These are phyloP conservation scores for Psilocybe sp. DNA, from an alignment of 768 basidiomycete genomes.

Conservation along the genomic window DNA sequence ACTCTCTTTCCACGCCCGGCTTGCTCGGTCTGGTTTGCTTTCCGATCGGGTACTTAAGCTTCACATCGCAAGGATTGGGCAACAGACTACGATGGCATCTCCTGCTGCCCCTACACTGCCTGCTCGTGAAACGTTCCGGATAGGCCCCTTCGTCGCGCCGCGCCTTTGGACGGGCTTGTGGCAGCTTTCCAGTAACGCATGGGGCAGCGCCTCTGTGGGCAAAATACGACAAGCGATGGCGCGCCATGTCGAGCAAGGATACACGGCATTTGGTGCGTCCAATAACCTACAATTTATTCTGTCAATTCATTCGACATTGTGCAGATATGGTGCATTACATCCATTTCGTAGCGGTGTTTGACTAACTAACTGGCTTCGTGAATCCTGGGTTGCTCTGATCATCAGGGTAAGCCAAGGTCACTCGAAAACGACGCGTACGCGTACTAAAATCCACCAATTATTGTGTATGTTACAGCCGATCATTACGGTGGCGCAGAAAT, in stretches of 20 bases:
- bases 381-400: not conserved
- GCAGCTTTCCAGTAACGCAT: constrained; percentile 85
- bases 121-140: constrained; percentile 43
- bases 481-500: constrained; percentile 86
- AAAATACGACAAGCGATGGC: constrained; percentile 69
- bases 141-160: constrained; percentile 57
- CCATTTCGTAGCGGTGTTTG: not conserved
- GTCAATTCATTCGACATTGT: not conserved
- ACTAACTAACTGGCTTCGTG: not conserved
- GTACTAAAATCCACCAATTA: not conserved
- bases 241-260: constrained; percentile 58
- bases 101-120: constrained; percentile 15
- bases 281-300: not conserved
- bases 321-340: constrained; percentile 36
- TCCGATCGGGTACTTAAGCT: constrained; percentile 4
- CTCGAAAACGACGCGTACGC: not conserved
- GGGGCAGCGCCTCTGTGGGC: constrained; percentile 70
- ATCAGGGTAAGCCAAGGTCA: constrained; percentile 25
- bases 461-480: constrained; percentile 52
- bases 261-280: constrained; percentile 56
- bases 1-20: constrained; percentile 3
- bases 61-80: too few species aligned
- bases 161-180: constrained; percentile 79
- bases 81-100: too few species aligned
- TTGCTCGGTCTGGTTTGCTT: constrained; percentile 8